Percentiles rank a stretch among this genome's conserved stretches.
Evolutionary conservation across 2,329 filamentous ascomycete genomes (phyloP).

Genomic region (Penicillium sp.): DNA sequence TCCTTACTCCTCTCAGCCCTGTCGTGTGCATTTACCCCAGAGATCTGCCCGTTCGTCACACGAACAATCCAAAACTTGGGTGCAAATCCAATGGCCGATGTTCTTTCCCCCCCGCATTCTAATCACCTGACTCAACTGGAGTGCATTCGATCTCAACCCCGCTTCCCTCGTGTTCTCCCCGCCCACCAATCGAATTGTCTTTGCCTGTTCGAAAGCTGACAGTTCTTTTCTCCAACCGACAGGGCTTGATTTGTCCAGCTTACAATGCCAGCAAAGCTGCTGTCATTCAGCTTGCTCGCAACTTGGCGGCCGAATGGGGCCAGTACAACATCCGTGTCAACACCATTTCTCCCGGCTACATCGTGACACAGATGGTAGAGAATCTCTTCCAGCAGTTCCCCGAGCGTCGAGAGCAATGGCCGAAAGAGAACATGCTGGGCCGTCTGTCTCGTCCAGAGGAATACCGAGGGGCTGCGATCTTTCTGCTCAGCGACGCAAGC

Average conservation of each 20-base stretch:
- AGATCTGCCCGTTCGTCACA: not conserved
- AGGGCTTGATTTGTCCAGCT: constrained; percentile 45
- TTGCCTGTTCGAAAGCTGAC: too few species aligned
- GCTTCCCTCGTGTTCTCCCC: too few species aligned
- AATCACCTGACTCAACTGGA: too few species aligned
- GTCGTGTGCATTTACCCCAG: not conserved
- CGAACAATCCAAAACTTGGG: too few species aligned
- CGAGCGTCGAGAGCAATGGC: constrained; percentile 73
- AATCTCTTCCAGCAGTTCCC: constrained; percentile 56
- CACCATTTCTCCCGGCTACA: constrained; percentile 45
- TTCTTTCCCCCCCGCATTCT: too few species aligned
- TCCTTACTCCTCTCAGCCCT: constrained; percentile 1
- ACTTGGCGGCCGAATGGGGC: constrained; percentile 47
- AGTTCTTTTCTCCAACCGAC: not conserved
- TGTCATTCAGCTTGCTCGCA: constrained; percentile 43
- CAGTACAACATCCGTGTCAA: constrained; percentile 46
- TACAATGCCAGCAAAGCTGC: constrained; percentile 47
- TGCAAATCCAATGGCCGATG: too few species aligned
- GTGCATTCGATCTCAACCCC: too few species aligned
- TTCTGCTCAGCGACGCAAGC: constrained; percentile 45
- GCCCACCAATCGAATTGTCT: too few species aligned
- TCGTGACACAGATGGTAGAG: constrained; percentile 44
- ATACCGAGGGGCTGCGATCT: constrained; percentile 54
- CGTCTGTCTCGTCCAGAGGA: constrained; percentile 62
- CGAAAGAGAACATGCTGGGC: constrained; percentile 77